Evolutionary conservation across 768 basidiomycete species (phyloP), one percentile per base, ranked within the genome.

Genomic region (Chalciporus sphaerocephalus): DNA sequence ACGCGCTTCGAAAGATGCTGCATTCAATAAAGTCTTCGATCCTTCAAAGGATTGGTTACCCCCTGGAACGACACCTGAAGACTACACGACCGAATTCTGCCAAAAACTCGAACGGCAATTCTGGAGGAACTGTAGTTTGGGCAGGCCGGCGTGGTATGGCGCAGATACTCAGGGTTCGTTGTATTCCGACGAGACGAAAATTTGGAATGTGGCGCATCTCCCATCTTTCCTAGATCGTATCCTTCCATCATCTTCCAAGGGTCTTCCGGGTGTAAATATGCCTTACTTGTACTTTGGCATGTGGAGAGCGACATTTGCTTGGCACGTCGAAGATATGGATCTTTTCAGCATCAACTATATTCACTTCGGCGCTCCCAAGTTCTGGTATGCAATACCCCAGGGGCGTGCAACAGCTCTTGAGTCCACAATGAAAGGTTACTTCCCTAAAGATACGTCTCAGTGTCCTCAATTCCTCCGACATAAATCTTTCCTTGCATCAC

Each of bases 311-410:
- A 92, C 92, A 0, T 98, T 98, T 67, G 91, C 93, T 0, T 99
- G 96, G 95, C 96, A 99, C 57, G 96, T 99, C 38, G 96, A 99
- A 66, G 96, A 99, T 66, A 96, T 97, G 90, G 96, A 99, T 60
- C 75, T 99, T 1, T 97, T 95, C 68, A 94, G 92, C 46, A 98
- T 99, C 70, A 99, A 99, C 62, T 98, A 93, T 63, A 91, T 99
- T 44, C 96, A 99, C 65, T 98, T 97, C 55, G 96, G 96, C 0
- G 93, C 94, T 0, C 93, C 94, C 2, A 98, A 91, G 56, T 87
- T 88, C 59, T 99, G 96, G 96, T 98, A 98, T 65, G 86, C 93
- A 2, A 75, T 98, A 15, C 96, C 96, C 3, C 94, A 96, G 65
- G 85, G 76, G 15, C 79, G 91, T 47, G 83, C 92, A 0, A 68